Evolutionary conservation across 179 eudicot genomes (phyloP).

Genomic region (Amaranthus tricolor): DNA sequence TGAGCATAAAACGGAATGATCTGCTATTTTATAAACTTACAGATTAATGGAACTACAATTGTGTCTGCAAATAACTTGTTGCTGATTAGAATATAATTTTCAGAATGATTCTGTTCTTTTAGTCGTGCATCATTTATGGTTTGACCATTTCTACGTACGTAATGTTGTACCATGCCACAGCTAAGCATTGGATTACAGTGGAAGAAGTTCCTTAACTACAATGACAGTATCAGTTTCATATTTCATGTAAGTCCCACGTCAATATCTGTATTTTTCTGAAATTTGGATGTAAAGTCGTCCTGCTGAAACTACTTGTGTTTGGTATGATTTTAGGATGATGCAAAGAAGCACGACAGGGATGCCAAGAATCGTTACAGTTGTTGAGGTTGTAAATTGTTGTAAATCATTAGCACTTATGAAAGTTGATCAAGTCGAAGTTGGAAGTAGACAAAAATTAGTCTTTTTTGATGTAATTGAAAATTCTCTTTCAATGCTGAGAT

Average conservation of each 20-base stretch:
- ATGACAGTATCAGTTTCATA: constrained; percentile 63
- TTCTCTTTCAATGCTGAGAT: not conserved
- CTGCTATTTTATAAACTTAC: no score
- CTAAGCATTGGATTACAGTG: constrained; percentile 84
- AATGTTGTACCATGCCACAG: constrained; percentile 29
- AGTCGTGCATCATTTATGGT: not conserved
- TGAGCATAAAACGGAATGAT: not conserved
- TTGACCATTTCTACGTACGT: no score
- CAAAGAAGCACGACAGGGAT: constrained; percentile 57
- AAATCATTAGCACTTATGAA: not conserved
- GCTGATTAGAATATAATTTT: no score
- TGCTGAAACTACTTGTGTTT: not conserved
- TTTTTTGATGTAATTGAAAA: not conserved
- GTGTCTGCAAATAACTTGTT: no score
- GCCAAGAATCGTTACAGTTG: constrained; percentile 73
- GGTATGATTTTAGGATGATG: constrained; percentile 60
- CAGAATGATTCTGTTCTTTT: no score
- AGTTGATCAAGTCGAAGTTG: not conserved
- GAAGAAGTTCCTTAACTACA: constrained; percentile 80
- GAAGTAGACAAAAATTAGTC: not conserved
- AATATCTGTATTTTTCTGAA: not conserved
- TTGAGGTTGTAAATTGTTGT: constrained; percentile 26
- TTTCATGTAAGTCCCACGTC: constrained; percentile 54
- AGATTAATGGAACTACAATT: no score
- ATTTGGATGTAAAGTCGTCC: not conserved